phyloP scores from a whole-genome alignment of 345 rosid species.

The Salix dunnii region DNA sequence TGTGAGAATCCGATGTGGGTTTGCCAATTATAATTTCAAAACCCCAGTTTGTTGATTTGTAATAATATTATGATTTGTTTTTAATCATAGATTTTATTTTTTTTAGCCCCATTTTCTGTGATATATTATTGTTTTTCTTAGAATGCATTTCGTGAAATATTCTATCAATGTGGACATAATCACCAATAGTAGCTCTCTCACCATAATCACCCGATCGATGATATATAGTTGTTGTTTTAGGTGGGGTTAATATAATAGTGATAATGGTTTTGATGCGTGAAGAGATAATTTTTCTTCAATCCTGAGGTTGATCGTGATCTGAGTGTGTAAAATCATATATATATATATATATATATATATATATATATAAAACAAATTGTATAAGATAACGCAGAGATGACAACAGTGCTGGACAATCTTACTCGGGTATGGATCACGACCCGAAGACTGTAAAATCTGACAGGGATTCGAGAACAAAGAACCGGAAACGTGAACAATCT shows the following conservation, averaged over 20 bases:
- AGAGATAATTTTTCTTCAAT: neutral
- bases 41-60: neutral
- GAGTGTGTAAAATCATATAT: too few relatives aligned
- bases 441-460: neutral
- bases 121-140: neutral
- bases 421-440: too few relatives aligned
- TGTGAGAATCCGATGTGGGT: slow-evolving; percentile 25
- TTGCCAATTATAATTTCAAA: slow-evolving; percentile 4
- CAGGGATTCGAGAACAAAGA: neutral
- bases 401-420: too few relatives aligned
- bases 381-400: too few relatives aligned
- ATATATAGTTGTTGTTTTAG: neutral
- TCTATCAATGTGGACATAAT: neutral
- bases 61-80: neutral
- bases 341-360: too few relatives aligned
- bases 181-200: neutral
- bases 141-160: neutral
- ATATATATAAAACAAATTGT: too few relatives aligned
- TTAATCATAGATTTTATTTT: neutral
- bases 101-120: neutral
- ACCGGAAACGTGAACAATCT: neutral
- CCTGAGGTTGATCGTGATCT: neutral
- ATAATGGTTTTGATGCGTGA: neutral
- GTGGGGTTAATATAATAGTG: neutral
- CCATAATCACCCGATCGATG: too few relatives aligned